Conservation (phyloP, 2,329 filamentous ascomycete genomes). For the Alternaria atra region DNA sequence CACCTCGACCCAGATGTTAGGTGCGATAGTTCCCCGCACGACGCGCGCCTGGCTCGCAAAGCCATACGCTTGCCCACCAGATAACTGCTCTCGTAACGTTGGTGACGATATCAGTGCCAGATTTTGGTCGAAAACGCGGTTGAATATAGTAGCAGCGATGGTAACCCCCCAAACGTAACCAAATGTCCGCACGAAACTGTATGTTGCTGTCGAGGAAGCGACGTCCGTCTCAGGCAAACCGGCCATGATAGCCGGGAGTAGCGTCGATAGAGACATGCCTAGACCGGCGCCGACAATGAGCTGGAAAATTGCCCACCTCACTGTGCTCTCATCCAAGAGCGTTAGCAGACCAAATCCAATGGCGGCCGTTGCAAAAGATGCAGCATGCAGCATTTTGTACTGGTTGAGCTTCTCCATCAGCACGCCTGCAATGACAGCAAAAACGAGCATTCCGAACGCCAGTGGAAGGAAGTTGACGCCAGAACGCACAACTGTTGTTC, state of each 20-base stretch:
- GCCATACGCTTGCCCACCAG: constrained; percentile 3
- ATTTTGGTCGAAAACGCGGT: not conserved
- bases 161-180: constrained; percentile 25
- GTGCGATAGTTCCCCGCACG: not conserved
- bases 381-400: no score
- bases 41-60: constrained; percentile 2
- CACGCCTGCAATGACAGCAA: no score
- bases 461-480: constrained; percentile 26
- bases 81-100: not conserved
- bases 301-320: no score
- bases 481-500: no score
- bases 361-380: no score
- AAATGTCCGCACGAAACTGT: constrained; percentile 23
- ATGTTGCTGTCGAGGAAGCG: constrained; percentile 18
- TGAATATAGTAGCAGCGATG: constrained; percentile 10
- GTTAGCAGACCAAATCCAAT: no score
- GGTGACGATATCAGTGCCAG: not conserved
- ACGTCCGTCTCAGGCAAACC: constrained; percentile 23
- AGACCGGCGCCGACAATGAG: no score
- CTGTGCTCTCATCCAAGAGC: no score
- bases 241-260: constrained; percentile 51
- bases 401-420: no score
- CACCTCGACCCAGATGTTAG: not conserved
- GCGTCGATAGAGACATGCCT: constrained; percentile 42
- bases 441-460: no score